Conservation (phyloP, 306 rosid species). For the Cucurbita moschata region DNA sequence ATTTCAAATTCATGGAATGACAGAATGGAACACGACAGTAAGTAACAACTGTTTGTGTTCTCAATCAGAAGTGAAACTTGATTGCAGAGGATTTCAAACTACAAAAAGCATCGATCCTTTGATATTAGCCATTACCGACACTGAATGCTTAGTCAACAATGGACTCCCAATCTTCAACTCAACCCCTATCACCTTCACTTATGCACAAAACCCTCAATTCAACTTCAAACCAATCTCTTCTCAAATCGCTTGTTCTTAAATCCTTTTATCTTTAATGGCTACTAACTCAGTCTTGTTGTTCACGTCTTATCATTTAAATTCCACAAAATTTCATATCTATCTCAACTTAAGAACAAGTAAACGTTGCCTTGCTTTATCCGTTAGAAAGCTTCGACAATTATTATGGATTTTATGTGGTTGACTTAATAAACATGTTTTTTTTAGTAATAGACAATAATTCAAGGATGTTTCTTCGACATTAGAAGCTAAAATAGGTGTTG, state of each 20-base stretch:
- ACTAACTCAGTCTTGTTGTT: neutral
- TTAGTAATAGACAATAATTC: no score
- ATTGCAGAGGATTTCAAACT: slow-evolving; percentile 21
- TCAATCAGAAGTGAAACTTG: slow-evolving; percentile 11
- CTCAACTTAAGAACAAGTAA: neutral
- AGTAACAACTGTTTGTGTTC: slow-evolving; percentile 14
- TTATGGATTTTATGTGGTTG: neutral
- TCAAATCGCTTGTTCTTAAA: slow-evolving; percentile 15
- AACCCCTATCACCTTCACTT: slow-evolving; percentile 4
- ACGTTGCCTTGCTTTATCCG: neutral
- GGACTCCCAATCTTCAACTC: slow-evolving; percentile 12
- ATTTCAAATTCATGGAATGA: slow-evolving; percentile 1
- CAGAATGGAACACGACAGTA: slow-evolving; percentile 23
- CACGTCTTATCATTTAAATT: neutral
- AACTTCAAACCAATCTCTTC: slow-evolving; percentile 6
- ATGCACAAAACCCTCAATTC: slow-evolving; percentile 5
- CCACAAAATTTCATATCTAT: no score
- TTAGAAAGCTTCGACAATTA: neutral
- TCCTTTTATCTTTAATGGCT: neutral
- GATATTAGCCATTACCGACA: neutral
- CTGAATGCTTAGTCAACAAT: slow-evolving; percentile 12
- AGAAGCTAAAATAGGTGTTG: no score
- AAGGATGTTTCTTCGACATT: no score
- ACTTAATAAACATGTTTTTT: neutral
- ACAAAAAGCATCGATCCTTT: slow-evolving; percentile 12